A percentile compares a stretch with the other conserved stretches of the same genome.
Evolutionary conservation across 2,329 filamentous ascomycete species (phyloP).

Genomic region (Hypocreales sp.): DNA sequence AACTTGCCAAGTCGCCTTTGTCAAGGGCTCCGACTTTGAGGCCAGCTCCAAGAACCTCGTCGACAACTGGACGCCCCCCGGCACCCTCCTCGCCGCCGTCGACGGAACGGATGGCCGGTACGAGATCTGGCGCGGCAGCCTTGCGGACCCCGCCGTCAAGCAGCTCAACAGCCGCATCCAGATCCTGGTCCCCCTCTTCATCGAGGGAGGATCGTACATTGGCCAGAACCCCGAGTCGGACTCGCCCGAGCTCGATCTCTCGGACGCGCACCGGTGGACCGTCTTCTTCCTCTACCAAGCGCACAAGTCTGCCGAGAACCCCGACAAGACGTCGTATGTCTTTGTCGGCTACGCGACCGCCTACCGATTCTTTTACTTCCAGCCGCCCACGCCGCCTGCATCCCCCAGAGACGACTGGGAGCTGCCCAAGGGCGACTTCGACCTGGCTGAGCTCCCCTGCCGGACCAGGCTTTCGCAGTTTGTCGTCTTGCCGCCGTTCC

Average conservation of each 20-base stretch:
- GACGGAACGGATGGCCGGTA: slow-evolving; percentile 46
- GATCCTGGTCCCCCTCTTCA: slow-evolving; percentile 71
- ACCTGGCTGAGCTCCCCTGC: slow-evolving; percentile 49
- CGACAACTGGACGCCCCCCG: slow-evolving; percentile 53
- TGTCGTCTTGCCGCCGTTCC: slow-evolving; percentile 75
- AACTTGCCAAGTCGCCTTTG: slow-evolving; percentile 52
- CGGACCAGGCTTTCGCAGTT: slow-evolving; percentile 87
- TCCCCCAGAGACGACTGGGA: slow-evolving; percentile 26
- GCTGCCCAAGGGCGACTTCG: slow-evolving; percentile 26
- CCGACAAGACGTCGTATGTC: slow-evolving; percentile 46
- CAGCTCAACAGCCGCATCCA: slow-evolving; percentile 68
- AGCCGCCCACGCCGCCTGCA: slow-evolving; percentile 26
- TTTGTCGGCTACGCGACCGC: slow-evolving; percentile 85
- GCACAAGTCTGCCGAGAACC: slow-evolving; percentile 23
- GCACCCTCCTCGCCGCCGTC: slow-evolving; percentile 52
- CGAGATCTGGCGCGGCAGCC: slow-evolving; percentile 70
- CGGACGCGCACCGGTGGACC: slow-evolving; percentile 73
- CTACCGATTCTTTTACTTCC: slow-evolving; percentile 67
- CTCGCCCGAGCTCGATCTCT: slow-evolving; percentile 50
- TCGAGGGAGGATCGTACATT: slow-evolving; percentile 79
- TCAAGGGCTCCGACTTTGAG: slow-evolving; percentile 46
- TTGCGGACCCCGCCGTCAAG: slow-evolving; percentile 54
- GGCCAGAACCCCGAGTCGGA: slow-evolving; percentile 26
- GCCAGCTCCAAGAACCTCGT: slow-evolving; percentile 31
- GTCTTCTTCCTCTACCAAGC: slow-evolving; percentile 77